Evolutionary conservation across 208 protist genomes (phyloP), one percentile per base, ranked within the genome.

Genomic region (Trypanosomatidae sp.): DNA sequence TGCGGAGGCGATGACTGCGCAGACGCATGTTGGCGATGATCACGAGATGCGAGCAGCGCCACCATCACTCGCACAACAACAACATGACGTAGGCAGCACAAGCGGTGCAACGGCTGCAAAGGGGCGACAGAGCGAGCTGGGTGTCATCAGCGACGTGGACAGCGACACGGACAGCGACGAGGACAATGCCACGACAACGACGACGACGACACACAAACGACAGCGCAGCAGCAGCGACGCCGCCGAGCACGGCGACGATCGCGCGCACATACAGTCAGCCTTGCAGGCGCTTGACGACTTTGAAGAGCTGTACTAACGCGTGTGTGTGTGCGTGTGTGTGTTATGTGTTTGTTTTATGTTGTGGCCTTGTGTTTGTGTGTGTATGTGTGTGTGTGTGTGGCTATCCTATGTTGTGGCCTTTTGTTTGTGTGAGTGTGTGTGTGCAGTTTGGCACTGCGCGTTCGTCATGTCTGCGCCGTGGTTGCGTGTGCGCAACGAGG

Each of bases 271-370:
- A 42, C 58, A 72, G 43, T 72, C 68, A 15, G 83, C 83, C 1
- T 63, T 92, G 22, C 66, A 77, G 5, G 78, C 76, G 0, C 65
- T 92, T 26, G 83, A 92, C 46, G 83, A 92, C 48, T 92, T 92
- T 66, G 77, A 92, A 21, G 75, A 82, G 43, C 48, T 82, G 13
- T 91, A 88, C 33, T 49, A 39, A 7, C 16, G 4, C 21, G 8
- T 41, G 3, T 13, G 4, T 41, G 13, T 41, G 3, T 1, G n/a
- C n/a, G n/a, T n/a, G n/a, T n/a, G n/a, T n/a, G n/a, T n/a, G n/a
- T n/a, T n/a, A n/a, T n/a, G 11, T n/a, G 30, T 35, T 35, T 15
- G 11, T 11, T 35, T 35, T 35, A 11, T 35, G 30, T 4, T 11
- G 20, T 23, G 4, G 39, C 26, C 25, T 33, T 2, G 20, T 41